Evolutionary conservation across 1,284 basidiomycete species (phyloP).

Genomic region (Cryptococcus sp.): DNA sequence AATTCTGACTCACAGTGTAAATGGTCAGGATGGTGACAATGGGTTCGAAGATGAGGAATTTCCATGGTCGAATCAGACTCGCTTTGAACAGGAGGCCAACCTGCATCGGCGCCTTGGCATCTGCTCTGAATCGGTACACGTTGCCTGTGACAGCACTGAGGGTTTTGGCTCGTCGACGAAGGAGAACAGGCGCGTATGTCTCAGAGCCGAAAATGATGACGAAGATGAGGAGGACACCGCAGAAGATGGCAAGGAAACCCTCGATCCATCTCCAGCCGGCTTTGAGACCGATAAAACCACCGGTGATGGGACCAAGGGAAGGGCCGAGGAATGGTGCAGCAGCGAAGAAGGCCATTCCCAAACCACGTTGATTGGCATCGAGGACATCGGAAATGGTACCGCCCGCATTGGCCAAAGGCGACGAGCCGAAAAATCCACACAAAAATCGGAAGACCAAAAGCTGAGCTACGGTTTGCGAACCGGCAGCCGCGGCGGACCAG

Average conservation of each 20-base stretch:
- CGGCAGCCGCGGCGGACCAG: constrained; percentile 39
- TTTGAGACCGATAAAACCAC: constrained; percentile 51
- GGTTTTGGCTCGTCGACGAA: constrained; percentile 48
- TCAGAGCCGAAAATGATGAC: constrained; percentile 49
- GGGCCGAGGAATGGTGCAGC: constrained; percentile 68
- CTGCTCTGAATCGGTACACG: constrained; percentile 53
- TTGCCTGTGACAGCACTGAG: constrained; percentile 53
- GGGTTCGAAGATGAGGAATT: constrained; percentile 54
- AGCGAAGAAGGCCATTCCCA: constrained; percentile 60
- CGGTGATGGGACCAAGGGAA: constrained; percentile 54
- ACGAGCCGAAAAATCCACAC: constrained; percentile 50
- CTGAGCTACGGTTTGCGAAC: constrained; percentile 32
- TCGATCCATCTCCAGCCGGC: constrained; percentile 60
- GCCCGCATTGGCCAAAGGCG: constrained; percentile 51
- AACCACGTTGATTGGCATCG: constrained; percentile 42
- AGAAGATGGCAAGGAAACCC: constrained; percentile 64
- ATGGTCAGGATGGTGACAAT: constrained; percentile 56
- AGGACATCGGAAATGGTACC: constrained; percentile 49
- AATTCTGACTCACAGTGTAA: constrained; percentile 57
- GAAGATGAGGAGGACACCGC: constrained; percentile 33
- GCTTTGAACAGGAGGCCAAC: constrained; percentile 46
- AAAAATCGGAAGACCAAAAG: constrained; percentile 45
- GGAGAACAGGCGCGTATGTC: constrained; percentile 55
- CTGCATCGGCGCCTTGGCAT: constrained; percentile 49
- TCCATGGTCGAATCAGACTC: constrained; percentile 55